These are phyloP conservation scores for Scenedesmus sp. DNA, from an alignment of 163 green algal genomes.

Conservation along the genomic window DNA sequence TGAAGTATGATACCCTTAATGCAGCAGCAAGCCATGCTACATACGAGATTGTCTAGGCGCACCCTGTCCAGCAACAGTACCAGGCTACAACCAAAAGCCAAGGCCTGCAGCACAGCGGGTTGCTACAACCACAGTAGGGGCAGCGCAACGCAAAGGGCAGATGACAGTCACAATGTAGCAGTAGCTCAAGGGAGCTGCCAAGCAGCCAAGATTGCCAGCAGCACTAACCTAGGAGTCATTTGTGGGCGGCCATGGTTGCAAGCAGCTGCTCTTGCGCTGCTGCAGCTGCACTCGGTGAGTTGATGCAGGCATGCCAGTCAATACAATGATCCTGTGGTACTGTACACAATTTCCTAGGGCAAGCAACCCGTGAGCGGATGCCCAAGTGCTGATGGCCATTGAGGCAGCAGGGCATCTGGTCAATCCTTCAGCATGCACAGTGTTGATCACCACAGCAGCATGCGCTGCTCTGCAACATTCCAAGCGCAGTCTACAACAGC, in stretches of 20 bases:
- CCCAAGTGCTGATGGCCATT: too few relatives aligned
- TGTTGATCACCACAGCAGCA: background rate
- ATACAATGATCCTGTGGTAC: background rate
- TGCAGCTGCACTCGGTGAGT: slow-evolving; percentile 1
- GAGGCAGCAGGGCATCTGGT: too few relatives aligned
- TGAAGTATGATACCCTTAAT: background rate
- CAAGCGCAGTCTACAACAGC: too few relatives aligned
- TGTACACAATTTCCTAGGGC: too few relatives aligned
- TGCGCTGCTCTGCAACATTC: too few relatives aligned
- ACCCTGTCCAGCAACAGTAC: background rate
- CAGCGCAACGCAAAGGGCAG: background rate
- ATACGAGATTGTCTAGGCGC: background rate
- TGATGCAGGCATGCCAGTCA: background rate
- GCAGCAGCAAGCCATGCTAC: background rate
- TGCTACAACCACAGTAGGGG: background rate
- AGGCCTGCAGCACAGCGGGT: background rate
- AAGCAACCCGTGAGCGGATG: too few relatives aligned
- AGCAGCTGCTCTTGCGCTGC: slow-evolving; percentile 3
- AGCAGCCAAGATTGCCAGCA: background rate
- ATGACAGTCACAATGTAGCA: background rate
- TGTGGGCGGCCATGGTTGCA: background rate
- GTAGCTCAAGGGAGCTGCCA: background rate
- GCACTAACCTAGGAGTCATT: background rate
- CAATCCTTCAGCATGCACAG: too few relatives aligned
- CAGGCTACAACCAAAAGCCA: background rate